Conservation (phyloP, 192 early-diverging fungal species). For the Podila minutissima region DNA sequence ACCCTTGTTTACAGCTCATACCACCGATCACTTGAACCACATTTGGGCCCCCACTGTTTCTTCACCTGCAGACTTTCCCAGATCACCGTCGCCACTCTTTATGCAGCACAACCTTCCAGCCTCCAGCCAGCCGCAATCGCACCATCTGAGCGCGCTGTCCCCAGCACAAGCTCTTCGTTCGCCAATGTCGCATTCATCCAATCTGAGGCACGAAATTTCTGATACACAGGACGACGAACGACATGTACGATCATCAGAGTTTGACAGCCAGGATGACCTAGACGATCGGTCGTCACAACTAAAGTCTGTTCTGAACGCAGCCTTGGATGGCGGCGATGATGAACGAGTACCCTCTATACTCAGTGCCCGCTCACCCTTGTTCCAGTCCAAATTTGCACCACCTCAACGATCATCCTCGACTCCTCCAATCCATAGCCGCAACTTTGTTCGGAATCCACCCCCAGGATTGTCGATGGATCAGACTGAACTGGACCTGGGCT, state of each 20-base stretch:
- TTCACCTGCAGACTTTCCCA: slow-evolving; percentile 60
- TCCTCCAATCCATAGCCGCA: slow-evolving; percentile 65
- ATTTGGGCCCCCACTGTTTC: slow-evolving; percentile 47
- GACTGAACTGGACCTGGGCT: slow-evolving; percentile 43
- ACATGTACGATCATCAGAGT: slow-evolving; percentile 2
- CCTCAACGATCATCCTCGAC: slow-evolving; percentile 75
- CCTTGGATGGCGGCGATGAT: slow-evolving; percentile 69
- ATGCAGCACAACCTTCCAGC: slow-evolving; percentile 53
- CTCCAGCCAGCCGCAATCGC: slow-evolving; percentile 46
- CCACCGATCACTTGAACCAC: slow-evolving; percentile 49
- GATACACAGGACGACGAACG: slow-evolving; percentile 52
- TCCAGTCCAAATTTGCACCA: slow-evolving; percentile 57
- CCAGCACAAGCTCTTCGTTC: slow-evolving; percentile 45
- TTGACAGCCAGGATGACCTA: slow-evolving; percentile 31
- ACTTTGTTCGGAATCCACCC: slow-evolving; percentile 55
- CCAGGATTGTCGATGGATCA: slow-evolving; percentile 50
- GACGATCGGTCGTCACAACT: slow-evolving; percentile 54
- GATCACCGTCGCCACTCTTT: slow-evolving; percentile 65
- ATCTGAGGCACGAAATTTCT: slow-evolving; percentile 36
- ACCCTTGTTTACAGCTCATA: slow-evolving; percentile 37
- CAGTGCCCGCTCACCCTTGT: slow-evolving; percentile 41
- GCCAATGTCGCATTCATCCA: slow-evolving; percentile 41
- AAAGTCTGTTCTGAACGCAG: slow-evolving; percentile 67
- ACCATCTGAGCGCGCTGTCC: slow-evolving; percentile 30
- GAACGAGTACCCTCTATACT: slow-evolving; percentile 46